These are phyloP conservation scores for Cryptosporidium andersoni DNA, from an alignment of 169 alveolate genomes.

Conservation along the genomic window DNA sequence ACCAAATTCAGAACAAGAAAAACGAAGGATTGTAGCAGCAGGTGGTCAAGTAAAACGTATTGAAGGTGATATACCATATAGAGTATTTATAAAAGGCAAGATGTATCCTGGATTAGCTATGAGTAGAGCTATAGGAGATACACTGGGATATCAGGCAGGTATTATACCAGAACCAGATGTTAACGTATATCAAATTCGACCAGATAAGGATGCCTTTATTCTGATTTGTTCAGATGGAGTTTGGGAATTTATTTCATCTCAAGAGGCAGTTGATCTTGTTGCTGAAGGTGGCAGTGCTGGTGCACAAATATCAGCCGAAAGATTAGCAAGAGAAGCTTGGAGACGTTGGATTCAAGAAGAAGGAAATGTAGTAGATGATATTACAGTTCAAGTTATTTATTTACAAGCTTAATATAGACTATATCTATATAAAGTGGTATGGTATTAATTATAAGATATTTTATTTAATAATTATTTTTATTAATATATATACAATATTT, in stretches of 20 bases:
- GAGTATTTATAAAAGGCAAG: slow-evolving; percentile 84
- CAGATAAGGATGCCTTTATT: slow-evolving; percentile 78
- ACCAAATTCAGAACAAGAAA: slow-evolving; percentile 83
- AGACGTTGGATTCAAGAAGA: slow-evolving; percentile 87
- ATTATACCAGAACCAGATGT: slow-evolving; percentile 85
- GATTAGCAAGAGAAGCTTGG: slow-evolving; percentile 86
- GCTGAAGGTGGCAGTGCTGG: slow-evolving; percentile 76
- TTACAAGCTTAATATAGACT: slow-evolving; percentile 37
- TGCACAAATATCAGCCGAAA: slow-evolving; percentile 81
- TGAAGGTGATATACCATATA: slow-evolving; percentile 83
- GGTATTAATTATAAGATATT: neutral
- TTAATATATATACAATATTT: neutral
- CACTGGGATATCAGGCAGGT: slow-evolving; percentile 86
- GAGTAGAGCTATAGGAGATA: slow-evolving; percentile 91
- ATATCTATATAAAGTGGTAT: too few relatives aligned
- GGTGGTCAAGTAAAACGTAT: slow-evolving; percentile 87
- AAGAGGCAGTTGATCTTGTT: slow-evolving; percentile 82
- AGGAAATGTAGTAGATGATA: slow-evolving; percentile 87
- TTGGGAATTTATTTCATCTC: slow-evolving; percentile 84
- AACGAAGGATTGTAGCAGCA: slow-evolving; percentile 79
- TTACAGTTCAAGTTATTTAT: slow-evolving; percentile 79
- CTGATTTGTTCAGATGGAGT: slow-evolving; percentile 87
- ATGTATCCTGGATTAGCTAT: slow-evolving; percentile 89
- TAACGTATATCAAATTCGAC: slow-evolving; percentile 41
- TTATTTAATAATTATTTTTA: neutral